phyloP scores from a whole-genome alignment of 2,329 filamentous ascomycete genomes.

The Karstenula rhodostoma region DNA sequence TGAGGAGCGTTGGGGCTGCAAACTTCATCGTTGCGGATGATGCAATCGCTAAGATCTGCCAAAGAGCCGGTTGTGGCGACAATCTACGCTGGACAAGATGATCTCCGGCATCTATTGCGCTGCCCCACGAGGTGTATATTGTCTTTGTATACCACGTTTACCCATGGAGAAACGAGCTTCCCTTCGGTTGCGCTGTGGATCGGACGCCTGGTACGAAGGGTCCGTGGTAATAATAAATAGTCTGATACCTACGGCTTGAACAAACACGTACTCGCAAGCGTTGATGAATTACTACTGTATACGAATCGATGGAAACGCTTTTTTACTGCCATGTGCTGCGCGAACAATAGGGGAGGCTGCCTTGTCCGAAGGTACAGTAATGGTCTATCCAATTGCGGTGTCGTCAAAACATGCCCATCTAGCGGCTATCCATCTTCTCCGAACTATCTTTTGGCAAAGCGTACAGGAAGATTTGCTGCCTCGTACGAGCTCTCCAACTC shows the following conservation, averaged over 20 bases:
- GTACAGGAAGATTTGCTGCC: background rate
- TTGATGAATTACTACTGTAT: background rate
- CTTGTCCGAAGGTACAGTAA: background rate
- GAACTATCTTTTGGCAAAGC: background rate
- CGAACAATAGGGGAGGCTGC: background rate
- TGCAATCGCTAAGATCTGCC: slow-evolving; percentile 6
- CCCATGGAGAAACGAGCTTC: slow-evolving; percentile 17
- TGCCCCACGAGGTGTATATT: slow-evolving; percentile 14
- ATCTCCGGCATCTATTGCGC: slow-evolving; percentile 11
- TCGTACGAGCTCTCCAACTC: background rate
- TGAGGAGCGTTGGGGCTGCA: slow-evolving; percentile 6
- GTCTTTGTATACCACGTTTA: slow-evolving; percentile 25
- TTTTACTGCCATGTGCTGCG: background rate
- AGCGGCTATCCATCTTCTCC: background rate
- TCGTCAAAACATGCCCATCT: background rate
- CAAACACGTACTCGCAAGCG: background rate
- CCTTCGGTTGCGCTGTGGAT: slow-evolving; percentile 35
- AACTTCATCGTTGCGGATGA: slow-evolving; percentile 9
- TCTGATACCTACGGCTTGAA: slow-evolving; percentile 18
- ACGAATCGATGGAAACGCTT: background rate
- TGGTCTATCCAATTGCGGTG: background rate
- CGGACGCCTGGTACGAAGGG: slow-evolving; percentile 36
- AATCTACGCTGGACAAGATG: slow-evolving; percentile 12
- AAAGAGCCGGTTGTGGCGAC: slow-evolving; percentile 8
- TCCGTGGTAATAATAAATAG: slow-evolving; percentile 43